Evolutionary conservation across 192 early-diverging fungal genomes (phyloP), one percentile per base, ranked within the genome.

Genomic region (Coemansia nantahalensis): DNA sequence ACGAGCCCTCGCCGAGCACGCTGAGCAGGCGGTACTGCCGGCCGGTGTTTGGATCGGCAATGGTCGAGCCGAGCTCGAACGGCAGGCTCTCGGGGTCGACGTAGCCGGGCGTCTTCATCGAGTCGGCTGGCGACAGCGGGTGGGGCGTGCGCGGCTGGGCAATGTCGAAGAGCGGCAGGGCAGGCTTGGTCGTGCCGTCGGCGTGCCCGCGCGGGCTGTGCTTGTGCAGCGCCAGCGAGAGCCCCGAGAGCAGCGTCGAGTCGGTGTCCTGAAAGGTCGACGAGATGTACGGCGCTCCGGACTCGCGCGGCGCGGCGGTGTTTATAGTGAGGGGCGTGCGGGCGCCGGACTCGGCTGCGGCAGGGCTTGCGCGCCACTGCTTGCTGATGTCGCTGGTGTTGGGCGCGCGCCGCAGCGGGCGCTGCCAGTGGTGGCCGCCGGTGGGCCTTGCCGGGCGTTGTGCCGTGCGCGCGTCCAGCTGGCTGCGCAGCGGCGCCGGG

Each of bases 1-100:
- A 90, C 12, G 86, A 85, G 33, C 89, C 89, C 38, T 80, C 65
- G 39, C 89, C 89, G 16, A 91, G 70, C 32, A 86, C 66, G 48
- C 66, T 62, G 34, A 72, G 59, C 38, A 80, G 65, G 47, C 43
- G 42, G 58, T 77, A 80, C 46, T 67, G 54, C 40, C 53, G 58
- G 53, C 65, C 67, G 1, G 66, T 63, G 10, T 51, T 64, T 35
- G 45, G 47, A 55, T 80, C 78, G 19, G 62, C 56, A 46, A 80
- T 62, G 41, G 42, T 56, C 17, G 63, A 58, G n/a, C 73, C 73
- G 36, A 80, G 63, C 40, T 56, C 54, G 42, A 76, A 80, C n/a
- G 78, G 78, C 31, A 77, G 56, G 41, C 61, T 64, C 8, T 69
- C 72, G 38, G 68, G 67, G 39, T 69, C 70, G 38, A 65, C 56